A percentile compares a stretch with the other conserved stretches of the same genome.
These are phyloP conservation scores for Colletotrichum lindemuthianum DNA, from an alignment of 2,329 filamentous ascomycete genomes.

Conservation along the genomic window DNA sequence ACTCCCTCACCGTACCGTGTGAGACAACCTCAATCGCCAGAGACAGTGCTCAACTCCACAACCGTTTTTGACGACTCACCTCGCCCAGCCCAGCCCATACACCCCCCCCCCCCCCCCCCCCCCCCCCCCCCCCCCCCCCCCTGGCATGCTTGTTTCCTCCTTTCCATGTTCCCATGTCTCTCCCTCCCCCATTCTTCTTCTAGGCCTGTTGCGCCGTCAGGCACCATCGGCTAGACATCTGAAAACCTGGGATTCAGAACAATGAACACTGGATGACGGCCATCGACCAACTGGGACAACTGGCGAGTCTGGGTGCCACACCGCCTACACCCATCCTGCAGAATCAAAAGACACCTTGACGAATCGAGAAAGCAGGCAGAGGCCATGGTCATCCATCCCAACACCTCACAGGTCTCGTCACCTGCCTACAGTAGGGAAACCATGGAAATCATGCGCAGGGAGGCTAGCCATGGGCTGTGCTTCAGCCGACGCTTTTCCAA, in stretches of 20 bases:
- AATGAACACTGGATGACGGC: too few species aligned
- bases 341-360: not conserved
- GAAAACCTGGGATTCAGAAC: too few species aligned
- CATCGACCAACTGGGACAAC: not conserved
- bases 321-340: conserved; percentile 14
- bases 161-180: not conserved
- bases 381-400: conserved; percentile 4
- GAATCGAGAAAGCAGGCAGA: conserved; percentile 9
- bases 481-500: too few species aligned
- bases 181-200: not conserved
- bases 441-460: too few species aligned
- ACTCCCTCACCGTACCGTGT: conserved; percentile 32
- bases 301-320: conserved; percentile 1
- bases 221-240: not conserved
- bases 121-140: not conserved
- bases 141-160: conserved; percentile 29
- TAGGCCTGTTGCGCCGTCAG: not conserved
- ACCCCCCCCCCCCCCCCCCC: conserved; percentile 5
- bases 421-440: not conserved
- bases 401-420: conserved; percentile 17
- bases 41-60: conserved; percentile 18
- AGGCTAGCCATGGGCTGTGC: too few species aligned
- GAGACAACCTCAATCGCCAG: not conserved
- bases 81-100: conserved; percentile 1
- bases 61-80: conserved; percentile 14